phyloP scores from a whole-genome alignment of 2,329 filamentous ascomycete genomes.

The Periconia sp. region DNA sequence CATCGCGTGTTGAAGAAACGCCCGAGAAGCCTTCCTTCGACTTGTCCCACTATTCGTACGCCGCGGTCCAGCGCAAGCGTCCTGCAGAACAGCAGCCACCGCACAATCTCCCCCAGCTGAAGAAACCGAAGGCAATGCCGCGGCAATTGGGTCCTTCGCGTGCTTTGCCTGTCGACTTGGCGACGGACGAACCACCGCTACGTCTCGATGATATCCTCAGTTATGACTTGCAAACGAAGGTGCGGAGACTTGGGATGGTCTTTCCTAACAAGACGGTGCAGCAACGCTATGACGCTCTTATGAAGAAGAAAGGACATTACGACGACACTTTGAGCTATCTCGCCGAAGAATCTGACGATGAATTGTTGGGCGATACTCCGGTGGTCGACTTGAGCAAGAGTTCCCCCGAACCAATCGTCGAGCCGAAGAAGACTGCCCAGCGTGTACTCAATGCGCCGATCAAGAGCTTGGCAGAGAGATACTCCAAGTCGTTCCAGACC shows the following conservation, averaged over 20 bases:
- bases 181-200: slow-evolving; percentile 16
- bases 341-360: slow-evolving; percentile 39
- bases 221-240: slow-evolving; percentile 55
- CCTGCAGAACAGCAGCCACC: slow-evolving; percentile 21
- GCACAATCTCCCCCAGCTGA: slow-evolving; percentile 23
- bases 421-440: slow-evolving; percentile 57
- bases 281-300: slow-evolving; percentile 58
- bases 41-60: slow-evolving; percentile 32
- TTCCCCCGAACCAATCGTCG: slow-evolving; percentile 16
- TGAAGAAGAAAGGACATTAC: slow-evolving; percentile 58
- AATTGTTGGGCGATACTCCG: slow-evolving; percentile 40
- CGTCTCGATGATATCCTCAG: slow-evolving; percentile 49
- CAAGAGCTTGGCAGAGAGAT: slow-evolving; percentile 65
- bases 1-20: slow-evolving; percentile 39
- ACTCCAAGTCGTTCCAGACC: slow-evolving; percentile 30
- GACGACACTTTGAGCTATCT: slow-evolving; percentile 55
- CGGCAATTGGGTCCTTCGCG: slow-evolving; percentile 41
- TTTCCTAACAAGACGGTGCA: slow-evolving; percentile 55
- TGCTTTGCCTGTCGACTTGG: slow-evolving; percentile 40
- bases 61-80: slow-evolving; percentile 32
- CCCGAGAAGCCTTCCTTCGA: slow-evolving; percentile 39
- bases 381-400: too few relatives aligned
- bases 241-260: slow-evolving; percentile 59
- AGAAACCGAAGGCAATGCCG: slow-evolving; percentile 29
- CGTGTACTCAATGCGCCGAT: slow-evolving; percentile 61